Percentiles rank a stretch among this genome's conserved stretches.
Evolutionary conservation across 2,329 filamentous ascomycete species (phyloP).

Genomic region (Chaetomium globosum): DNA sequence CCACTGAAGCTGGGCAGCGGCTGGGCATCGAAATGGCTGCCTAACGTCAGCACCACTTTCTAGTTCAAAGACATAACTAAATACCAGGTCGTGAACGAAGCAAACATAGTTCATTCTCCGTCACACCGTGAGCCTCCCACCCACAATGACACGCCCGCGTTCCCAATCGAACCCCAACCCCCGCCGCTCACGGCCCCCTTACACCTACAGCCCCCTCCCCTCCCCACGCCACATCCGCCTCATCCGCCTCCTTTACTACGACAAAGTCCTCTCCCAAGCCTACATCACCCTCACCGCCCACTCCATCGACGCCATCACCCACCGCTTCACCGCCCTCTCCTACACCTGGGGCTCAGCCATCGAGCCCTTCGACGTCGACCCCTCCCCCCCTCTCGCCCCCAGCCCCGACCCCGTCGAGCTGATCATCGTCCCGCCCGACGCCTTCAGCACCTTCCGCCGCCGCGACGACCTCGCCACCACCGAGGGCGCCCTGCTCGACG

Average conservation of each 20-base stretch:
- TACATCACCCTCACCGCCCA: constrained; percentile 17
- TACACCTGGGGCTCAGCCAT: constrained; percentile 28
- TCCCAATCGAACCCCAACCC: constrained; percentile 13
- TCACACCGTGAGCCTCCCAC: background rate
- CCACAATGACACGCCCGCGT: constrained; percentile 14
- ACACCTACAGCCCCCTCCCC: constrained; percentile 23
- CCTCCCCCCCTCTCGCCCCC: background rate
- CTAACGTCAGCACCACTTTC: background rate
- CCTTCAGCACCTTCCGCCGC: constrained; percentile 20
- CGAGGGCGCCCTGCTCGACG: constrained; percentile 15
- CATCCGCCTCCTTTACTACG: constrained; percentile 17
- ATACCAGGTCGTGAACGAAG: background rate
- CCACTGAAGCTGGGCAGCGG: background rate
- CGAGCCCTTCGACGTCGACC: constrained; percentile 15
- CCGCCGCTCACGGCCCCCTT: constrained; percentile 12
- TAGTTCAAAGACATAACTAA: background rate
- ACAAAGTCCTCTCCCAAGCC: constrained; percentile 16
- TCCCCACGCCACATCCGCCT: constrained; percentile 25
- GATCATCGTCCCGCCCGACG: constrained; percentile 12
- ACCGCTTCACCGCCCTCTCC: constrained; percentile 27
- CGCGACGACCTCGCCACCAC: constrained; percentile 15
- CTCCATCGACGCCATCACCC: constrained; percentile 16
- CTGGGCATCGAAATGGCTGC: constrained; percentile 11
- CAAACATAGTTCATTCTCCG: too few species aligned
- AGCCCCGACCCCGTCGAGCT: constrained; percentile 13